Evolutionary conservation across 495 filamentous ascomycete species (phyloP).

Genomic region (Diplogelasinospora grovesii): DNA sequence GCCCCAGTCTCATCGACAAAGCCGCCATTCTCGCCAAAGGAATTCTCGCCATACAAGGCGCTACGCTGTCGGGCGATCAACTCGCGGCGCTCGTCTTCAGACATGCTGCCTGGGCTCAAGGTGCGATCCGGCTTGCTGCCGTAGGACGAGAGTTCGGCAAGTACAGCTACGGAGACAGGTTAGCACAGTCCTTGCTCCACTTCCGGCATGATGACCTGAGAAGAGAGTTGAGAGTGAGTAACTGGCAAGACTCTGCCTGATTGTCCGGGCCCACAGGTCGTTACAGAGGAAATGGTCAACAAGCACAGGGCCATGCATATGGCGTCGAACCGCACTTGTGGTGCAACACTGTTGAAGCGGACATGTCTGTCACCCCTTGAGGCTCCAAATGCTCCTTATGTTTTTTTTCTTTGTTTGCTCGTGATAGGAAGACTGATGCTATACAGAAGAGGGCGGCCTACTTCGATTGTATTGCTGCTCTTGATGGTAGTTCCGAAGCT

Average conservation of each 20-base stretch:
- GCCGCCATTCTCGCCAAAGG: conserved; percentile 51
- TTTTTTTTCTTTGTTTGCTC: conserved; percentile 36
- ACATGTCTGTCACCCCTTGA: conserved; percentile 15
- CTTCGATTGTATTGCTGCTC: conserved; percentile 99
- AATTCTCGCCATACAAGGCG: conserved; percentile 77
- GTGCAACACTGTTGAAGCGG: conserved; percentile 25
- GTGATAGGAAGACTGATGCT: conserved; percentile 48
- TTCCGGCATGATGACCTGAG: conserved; percentile 6
- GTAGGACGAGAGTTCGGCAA: conserved; percentile 62
- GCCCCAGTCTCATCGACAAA: conserved; percentile 57
- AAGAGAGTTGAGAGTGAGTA: conserved; percentile 3
- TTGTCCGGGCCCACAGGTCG: conserved; percentile 11
- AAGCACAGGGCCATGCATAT: conserved; percentile 32
- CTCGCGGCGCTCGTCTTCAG: conserved; percentile 92
- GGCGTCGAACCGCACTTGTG: conserved; percentile 37
- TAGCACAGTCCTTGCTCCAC: conserved; percentile 25
- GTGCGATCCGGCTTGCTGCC: conserved; percentile 80
- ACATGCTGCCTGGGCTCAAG: conserved; percentile 81
- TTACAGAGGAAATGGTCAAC: conserved; percentile 27
- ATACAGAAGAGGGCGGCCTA: conserved; percentile 63
- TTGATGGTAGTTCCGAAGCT: conserved; percentile 99
- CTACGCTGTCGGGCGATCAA: conserved; percentile 92
- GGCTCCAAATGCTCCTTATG: conserved; percentile 25
- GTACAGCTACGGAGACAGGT: conserved; percentile 52
- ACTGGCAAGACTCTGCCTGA: conserved; percentile 1